Base-by-base conservation (phyloP, 140 eudicot genomes). In the Oenanthe javanica region DNA sequence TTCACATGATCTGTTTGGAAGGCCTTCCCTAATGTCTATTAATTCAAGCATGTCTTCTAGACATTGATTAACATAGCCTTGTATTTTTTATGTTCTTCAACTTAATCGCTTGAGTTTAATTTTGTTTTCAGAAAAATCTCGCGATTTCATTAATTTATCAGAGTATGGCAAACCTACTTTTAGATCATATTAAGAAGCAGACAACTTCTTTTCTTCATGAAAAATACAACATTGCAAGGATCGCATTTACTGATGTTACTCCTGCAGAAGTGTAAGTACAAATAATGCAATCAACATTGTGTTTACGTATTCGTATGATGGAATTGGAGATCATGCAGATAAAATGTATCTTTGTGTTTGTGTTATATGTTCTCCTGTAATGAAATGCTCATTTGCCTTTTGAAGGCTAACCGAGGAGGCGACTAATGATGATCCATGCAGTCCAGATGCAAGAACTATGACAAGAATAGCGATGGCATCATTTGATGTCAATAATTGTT, bases 401-500 rank as follows among this genome's bases (percentile, higher is more conserved):
- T 3, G 27, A 75, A 80, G 87, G 79, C 46, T 80, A 73, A 75
- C 81, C 0, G 87, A 84, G 78, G 80, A 84, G 55, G 87, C 57
- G 5, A 84, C 87, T 1, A 81, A 80, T 46, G 50, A 76, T 67
- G 80, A 75, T 42, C 76, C 84, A 11, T 40, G 81, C 77, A 59
- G 66, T 67, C 87, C 82, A 2, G 83, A 84, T 55, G 77, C 84
- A 2, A 84, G 70, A 69, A 80, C 84, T 16, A 84, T 84, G 87
- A 76, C 81, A n/a, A 72, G 52, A 76, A 76, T 84, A 80, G 81
- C 84, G 1, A 74, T 69, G 63, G 84, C 87, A 50, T 75, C 87
- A 13, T 84, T 73, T 21, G 75, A 80, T 21, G 70, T 84, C 3
- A 81, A 84, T 45, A 81, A 84, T 54, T 69, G 77, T 45, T 84